Percentiles rank a stretch among this genome's conserved stretches.
Evolutionary conservation across 2,329 filamentous ascomycete genomes (phyloP).

Genomic region (Pyricularia sp.): DNA sequence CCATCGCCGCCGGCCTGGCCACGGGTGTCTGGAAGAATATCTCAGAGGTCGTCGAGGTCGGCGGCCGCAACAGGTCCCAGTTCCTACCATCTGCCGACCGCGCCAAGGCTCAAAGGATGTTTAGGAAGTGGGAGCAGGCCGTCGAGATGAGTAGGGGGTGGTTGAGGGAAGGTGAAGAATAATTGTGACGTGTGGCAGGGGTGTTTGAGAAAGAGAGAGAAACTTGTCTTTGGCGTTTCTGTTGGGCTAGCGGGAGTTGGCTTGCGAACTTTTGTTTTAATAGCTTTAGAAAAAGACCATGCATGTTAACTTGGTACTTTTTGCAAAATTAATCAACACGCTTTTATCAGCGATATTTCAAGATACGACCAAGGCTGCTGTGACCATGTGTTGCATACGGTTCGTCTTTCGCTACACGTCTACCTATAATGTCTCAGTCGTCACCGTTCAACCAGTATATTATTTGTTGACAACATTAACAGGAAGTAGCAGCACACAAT

Average conservation of each 20-base stretch:
- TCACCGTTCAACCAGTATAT: background rate
- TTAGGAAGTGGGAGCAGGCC: constrained; percentile 45
- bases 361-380: background rate
- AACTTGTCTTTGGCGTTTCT: background rate
- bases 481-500: background rate
- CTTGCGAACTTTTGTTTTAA: too few species aligned
- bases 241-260: too few species aligned
- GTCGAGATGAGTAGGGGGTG: constrained; percentile 50
- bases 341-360: background rate
- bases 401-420: background rate
- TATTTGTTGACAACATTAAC: background rate
- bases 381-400: background rate
- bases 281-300: too few species aligned
- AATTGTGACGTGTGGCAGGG: background rate
- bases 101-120: constrained; percentile 31
- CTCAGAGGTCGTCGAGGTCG: constrained; percentile 64
- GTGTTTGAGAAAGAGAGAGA: too few species aligned
- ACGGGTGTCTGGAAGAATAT: constrained; percentile 70
- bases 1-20: constrained; percentile 82
- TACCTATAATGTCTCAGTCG: background rate
- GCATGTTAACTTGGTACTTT: too few species aligned
- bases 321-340: background rate
- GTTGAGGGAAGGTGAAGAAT: constrained; percentile 21
- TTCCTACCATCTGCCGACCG: constrained; percentile 53
- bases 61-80: constrained; percentile 56